Percentiles rank a stretch among this genome's conserved stretches.
Evolutionary conservation across 2,329 filamentous ascomycete species (phyloP).

Genomic region (Arthrobotrys sinensis): DNA sequence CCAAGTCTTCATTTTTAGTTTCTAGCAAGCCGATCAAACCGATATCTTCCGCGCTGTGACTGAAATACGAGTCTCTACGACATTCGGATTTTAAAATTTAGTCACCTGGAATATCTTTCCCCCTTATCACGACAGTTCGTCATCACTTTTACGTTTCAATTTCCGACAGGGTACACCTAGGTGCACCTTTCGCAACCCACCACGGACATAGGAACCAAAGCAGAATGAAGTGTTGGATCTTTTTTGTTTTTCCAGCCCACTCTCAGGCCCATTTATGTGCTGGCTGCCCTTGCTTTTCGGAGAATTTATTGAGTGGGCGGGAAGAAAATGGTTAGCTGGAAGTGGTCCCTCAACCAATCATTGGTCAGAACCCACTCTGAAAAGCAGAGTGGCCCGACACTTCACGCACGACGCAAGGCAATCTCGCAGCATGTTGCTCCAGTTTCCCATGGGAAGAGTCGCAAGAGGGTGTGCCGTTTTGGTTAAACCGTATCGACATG

Average conservation of each 20-base stretch:
- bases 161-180: constrained; percentile 39
- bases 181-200: constrained; percentile 39
- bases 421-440: constrained; percentile 35
- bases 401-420: constrained; percentile 48
- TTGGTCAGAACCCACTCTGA: constrained; percentile 1
- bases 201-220: constrained; percentile 39
- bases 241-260: constrained; percentile 45
- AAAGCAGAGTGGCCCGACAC: constrained; percentile 36
- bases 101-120: not conserved
- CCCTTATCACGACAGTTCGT: constrained; percentile 32
- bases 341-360: constrained; percentile 51
- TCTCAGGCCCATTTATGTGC: constrained; percentile 28
- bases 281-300: constrained; percentile 60
- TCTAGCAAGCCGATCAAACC: constrained; percentile 2
- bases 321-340: constrained; percentile 49
- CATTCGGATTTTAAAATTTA: not conserved
- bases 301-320: constrained; percentile 61
- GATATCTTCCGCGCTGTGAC: not conserved
- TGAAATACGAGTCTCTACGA: constrained; percentile 9
- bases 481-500: constrained; percentile 51
- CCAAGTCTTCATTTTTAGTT: constrained; percentile 3
- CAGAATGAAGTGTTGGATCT: constrained; percentile 54
- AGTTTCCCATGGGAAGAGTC: constrained; percentile 34
- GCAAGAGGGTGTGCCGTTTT: constrained; percentile 32
- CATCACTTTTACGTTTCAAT: constrained; percentile 33